Base-by-base conservation (phyloP, 306 rosid species). In the Bauhinia variegata region DNA sequence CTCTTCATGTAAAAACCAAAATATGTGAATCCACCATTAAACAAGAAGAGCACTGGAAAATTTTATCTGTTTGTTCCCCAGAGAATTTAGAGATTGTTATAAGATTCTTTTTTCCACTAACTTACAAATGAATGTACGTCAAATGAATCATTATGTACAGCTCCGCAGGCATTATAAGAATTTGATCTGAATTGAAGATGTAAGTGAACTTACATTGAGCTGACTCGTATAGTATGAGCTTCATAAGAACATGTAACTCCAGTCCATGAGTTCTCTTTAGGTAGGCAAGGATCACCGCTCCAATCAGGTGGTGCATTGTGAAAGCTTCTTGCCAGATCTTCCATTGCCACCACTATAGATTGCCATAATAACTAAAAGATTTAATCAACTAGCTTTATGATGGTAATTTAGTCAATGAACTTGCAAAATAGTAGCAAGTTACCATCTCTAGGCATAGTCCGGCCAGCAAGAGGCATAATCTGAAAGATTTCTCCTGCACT, bases 261-360 rank as follows among this genome's bases (percentile, higher is more conserved):
- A 8, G 86, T 89, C 98, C 98, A 92, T 0, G 96, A 84, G 78
- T 82, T 80, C 54, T 63, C 91, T 66, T 51, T 65, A 8, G 98
- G 98, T 58, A 80, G 52, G 74, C 98, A 92, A 75, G 98, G 98
- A 78, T 92, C 96, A 10, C 96, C 96, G 0, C 67, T 76, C 98
- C 98, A 92, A 62, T 89, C 98, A 8, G 71, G 1, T 15, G 98
- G 98, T 13, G 89, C 84, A 65, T 83, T 74, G 48, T 80, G 59
- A 37, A 87, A 60, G 60, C 80, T 74, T 70, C 68, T 83, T 17
- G 86, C 88, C 78, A 89, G 68, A 14, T 77, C 79, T 42, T 77
- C 80, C 96, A 92, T 80, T 46, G 86, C 89, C 60, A 19, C 54
- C 53, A 75, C 98, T 92, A 55, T 7, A 61, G 52, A 70, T 74